phyloP scores from a whole-genome alignment of 2,329 filamentous ascomycete species.

The Fusarium sp. region DNA sequence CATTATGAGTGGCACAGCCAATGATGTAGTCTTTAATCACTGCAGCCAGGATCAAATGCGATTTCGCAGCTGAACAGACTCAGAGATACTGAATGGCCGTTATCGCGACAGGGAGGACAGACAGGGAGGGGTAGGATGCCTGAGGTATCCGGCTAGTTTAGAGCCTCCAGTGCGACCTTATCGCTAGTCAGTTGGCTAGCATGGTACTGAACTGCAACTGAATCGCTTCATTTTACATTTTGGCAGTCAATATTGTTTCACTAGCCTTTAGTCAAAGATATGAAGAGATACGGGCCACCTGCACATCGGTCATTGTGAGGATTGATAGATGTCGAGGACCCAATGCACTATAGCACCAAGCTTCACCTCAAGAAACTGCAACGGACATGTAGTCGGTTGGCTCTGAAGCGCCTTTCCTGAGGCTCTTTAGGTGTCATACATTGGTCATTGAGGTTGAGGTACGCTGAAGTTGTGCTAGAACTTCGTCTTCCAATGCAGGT shows the following conservation, averaged over 20 bases:
- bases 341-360: not conserved
- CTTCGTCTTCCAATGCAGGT: not conserved
- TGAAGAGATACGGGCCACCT: not conserved
- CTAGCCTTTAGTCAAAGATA: fast-evolving
- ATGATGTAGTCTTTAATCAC: too few relatives aligned
- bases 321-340: not conserved
- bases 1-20: not conserved
- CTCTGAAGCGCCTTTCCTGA: not conserved
- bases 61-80: not conserved
- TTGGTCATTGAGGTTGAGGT: not conserved
- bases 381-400: too few relatives aligned
- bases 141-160: not conserved
- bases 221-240: not conserved
- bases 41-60: not conserved
- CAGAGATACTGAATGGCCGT: not conserved
- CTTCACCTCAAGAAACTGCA: too few relatives aligned
- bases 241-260: not conserved
- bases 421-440: fast-evolving
- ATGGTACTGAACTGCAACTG: not conserved
- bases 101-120: not conserved
- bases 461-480: not conserved
- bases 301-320: not conserved
- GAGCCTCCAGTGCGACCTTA: too few relatives aligned
- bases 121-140: not conserved
- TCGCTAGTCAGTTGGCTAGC: not conserved